A percentile compares a stretch with the other conserved stretches of the same genome.
Evolutionary conservation across 1,284 basidiomycete genomes (phyloP).

Genomic region (Microbotryum scabiosae): DNA sequence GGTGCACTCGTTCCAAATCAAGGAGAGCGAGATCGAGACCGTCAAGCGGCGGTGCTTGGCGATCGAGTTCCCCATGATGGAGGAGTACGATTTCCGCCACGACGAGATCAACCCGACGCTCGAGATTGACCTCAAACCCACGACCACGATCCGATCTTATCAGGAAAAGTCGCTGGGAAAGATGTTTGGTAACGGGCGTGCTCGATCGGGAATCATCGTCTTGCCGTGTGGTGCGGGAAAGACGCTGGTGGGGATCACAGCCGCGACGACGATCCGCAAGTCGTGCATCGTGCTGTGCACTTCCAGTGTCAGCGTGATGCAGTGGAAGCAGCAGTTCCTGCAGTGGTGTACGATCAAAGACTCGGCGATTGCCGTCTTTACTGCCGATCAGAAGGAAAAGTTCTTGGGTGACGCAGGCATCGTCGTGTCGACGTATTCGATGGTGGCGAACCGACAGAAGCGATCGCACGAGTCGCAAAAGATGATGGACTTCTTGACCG

Average conservation of each 20-base stretch:
- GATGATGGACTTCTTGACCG: slow-evolving; percentile 96
- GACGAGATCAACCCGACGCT: slow-evolving; percentile 89
- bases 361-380: slow-evolving; percentile 88
- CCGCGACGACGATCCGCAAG: slow-evolving; percentile 98
- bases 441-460: slow-evolving; percentile 95
- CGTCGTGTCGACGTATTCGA: slow-evolving; percentile 94
- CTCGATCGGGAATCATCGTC: slow-evolving; percentile 95
- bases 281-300: slow-evolving; percentile 96
- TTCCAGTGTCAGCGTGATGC: slow-evolving; percentile 92
- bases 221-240: slow-evolving; percentile 98
- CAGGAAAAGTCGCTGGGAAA: slow-evolving; percentile 95
- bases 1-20: slow-evolving; percentile 89
- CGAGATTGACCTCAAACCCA: slow-evolving; percentile 93
- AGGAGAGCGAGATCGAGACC: slow-evolving; percentile 75
- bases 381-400: slow-evolving; percentile 93
- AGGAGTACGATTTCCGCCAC: slow-evolving; percentile 96
- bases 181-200: slow-evolving; percentile 99
- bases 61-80: slow-evolving; percentile 88
- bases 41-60: slow-evolving; percentile 61
- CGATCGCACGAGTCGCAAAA: slow-evolving; percentile 93
- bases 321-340: slow-evolving; percentile 95
- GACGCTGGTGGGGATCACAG: slow-evolving; percentile 96
- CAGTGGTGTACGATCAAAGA: slow-evolving; percentile 96
- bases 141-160: slow-evolving; percentile 90
- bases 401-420: slow-evolving; percentile 91